Conservation (phyloP, 371 early-diverging fungal species). For the Dinochytrium kinnereticum region DNA sequence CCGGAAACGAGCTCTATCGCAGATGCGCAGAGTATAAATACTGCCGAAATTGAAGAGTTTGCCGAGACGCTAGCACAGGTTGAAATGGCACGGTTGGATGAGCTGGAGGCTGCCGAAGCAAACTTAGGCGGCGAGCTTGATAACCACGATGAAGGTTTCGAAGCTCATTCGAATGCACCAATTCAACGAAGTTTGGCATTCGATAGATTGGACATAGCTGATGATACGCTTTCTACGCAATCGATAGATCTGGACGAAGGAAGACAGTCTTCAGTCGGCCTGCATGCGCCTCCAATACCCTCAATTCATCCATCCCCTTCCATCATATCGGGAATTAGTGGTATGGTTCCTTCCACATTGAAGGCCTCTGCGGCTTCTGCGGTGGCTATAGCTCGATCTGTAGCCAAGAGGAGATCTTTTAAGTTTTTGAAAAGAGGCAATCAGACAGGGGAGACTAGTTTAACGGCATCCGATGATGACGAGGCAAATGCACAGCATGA, state of each 20-base stretch:
- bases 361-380: slow-evolving; percentile 20
- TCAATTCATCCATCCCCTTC: neutral
- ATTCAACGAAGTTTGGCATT: no score
- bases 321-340: slow-evolving; percentile 1
- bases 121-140: neutral
- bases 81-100: slow-evolving; percentile 14
- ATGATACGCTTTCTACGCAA: neutral
- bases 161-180: neutral
- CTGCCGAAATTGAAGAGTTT: slow-evolving; percentile 5
- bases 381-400: slow-evolving; percentile 23
- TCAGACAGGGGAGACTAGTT: slow-evolving; percentile 2
- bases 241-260: neutral
- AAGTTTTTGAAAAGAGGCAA: slow-evolving; percentile 26
- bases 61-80: slow-evolving; percentile 11
- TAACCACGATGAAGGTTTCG: neutral
- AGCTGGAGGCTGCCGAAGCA: neutral
- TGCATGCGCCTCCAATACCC: neutral
- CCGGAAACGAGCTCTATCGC: slow-evolving; percentile 10
- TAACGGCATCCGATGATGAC: neutral
- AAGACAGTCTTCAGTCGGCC: neutral
- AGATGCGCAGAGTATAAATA: neutral
- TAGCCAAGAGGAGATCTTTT: slow-evolving; percentile 17
- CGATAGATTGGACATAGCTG: no score
- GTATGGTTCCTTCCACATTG: slow-evolving; percentile 8
- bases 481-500: neutral